Evolutionary conservation across 148 eudicot species (phyloP), one percentile per base, ranked within the genome.

Genomic region (Suaeda aralocaspica): DNA sequence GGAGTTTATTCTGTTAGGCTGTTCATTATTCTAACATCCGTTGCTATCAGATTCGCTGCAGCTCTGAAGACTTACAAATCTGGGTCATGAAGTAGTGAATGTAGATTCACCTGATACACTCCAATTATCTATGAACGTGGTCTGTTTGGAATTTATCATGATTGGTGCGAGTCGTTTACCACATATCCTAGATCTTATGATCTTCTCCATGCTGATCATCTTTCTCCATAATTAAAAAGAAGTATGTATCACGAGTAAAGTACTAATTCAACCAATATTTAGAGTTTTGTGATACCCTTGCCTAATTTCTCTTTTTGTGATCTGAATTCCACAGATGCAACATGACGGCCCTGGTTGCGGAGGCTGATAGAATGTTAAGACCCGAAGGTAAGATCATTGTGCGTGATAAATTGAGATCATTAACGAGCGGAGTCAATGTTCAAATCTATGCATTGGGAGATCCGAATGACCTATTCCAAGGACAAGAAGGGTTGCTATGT

Each of bases 31-130:
- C 66, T 15, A 72, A 52, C 28, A 26, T 36, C 42, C 51, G 14
- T 76, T 69, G 41, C 57, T 63, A 50, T 28, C n/a, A 90, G 92
- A 76, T 90, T 90, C 76, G 89, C 96, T 68, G 89, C 89, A 36
- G 91, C 96, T 21, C 72, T 90, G 31, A 88, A 68, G 96, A 86
- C 59, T 49, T 85, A 80, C 76, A 85, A 48, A 59, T 90, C 66
- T 90, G 96, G 96, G 96, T 90, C 16, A 84, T 90, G 90, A 90
- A 90, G 82, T 90, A 57, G 89, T 90, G 25, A 66, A 89, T 0
- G 73, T 90, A 49, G 85, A 86, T 77, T 75, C 85, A 6, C 86
- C 96, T 0, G 92, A 90, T 69, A 90, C 96, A 8, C 87, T 90
- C 92, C 96, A 0, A 82, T 88, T 22, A 84, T 90, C 42, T 90